Conservation (phyloP, 2,329 filamentous ascomycete genomes). For the Penicillium sp. region DNA sequence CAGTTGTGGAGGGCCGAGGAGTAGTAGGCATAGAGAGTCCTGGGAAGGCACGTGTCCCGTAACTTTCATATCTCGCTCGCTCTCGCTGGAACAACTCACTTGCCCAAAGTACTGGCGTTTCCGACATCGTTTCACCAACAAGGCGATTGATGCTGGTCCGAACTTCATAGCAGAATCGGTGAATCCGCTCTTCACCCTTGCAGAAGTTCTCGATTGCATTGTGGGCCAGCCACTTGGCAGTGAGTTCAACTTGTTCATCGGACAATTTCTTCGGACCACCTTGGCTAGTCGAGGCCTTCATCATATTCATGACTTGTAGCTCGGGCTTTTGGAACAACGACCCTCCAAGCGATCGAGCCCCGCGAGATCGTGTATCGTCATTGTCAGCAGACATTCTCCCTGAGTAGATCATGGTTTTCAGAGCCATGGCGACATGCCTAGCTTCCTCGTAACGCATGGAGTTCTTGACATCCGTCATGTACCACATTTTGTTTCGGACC, state of each 20-base stretch:
- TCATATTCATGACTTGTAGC: slow-evolving; percentile 77
- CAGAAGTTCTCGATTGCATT: slow-evolving; percentile 88
- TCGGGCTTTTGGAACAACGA: slow-evolving; percentile 73
- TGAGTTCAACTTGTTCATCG: slow-evolving; percentile 89
- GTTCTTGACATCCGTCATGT: slow-evolving; percentile 85
- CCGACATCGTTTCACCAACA: slow-evolving; percentile 74
- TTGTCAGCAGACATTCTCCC: slow-evolving; percentile 23
- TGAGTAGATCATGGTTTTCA: slow-evolving; percentile 79
- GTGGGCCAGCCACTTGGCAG: slow-evolving; percentile 72
- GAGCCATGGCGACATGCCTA: slow-evolving; percentile 74
- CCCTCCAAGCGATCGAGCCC: slow-evolving; percentile 46
- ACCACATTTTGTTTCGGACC: slow-evolving; percentile 97
- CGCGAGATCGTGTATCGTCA: slow-evolving; percentile 35
- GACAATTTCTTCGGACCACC: slow-evolving; percentile 91
- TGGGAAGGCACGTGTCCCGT: slow-evolving; percentile 34
- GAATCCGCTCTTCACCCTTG: slow-evolving; percentile 87
- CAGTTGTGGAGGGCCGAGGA: slow-evolving; percentile 41
- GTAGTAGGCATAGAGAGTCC: slow-evolving; percentile 43
- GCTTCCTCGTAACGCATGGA: slow-evolving; percentile 85
- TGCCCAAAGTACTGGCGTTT: slow-evolving; percentile 85
- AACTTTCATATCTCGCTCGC: slow-evolving; percentile 39
- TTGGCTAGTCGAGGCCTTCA: slow-evolving; percentile 75
- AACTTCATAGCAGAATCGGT: slow-evolving; percentile 86
- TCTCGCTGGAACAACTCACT: slow-evolving; percentile 83
- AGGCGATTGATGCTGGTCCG: slow-evolving; percentile 80